These are phyloP conservation scores for Rhodamnia argentea DNA, from an alignment of 345 rosid genomes.

Conservation along the genomic window DNA sequence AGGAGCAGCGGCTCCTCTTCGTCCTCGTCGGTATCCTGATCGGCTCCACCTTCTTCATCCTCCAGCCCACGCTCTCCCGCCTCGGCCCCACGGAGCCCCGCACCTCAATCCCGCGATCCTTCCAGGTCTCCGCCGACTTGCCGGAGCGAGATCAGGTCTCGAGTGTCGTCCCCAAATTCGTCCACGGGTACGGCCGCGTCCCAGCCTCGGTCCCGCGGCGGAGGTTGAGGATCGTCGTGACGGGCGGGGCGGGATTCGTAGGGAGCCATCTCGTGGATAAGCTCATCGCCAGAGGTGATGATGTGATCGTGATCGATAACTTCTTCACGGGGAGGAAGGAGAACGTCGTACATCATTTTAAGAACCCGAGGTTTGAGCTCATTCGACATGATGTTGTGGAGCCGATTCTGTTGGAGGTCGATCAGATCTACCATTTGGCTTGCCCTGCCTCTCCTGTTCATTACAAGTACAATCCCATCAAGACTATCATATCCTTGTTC, in stretches of 20 bases:
- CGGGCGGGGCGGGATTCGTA: conserved; percentile 96
- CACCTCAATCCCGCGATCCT: conserved; percentile 20
- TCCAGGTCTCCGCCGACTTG: conserved; percentile 8
- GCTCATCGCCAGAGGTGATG: conserved; percentile 81
- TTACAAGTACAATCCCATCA: conserved; percentile 90
- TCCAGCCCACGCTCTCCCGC: conserved; percentile 82
- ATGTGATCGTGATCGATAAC: conserved; percentile 90
- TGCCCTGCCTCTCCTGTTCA: conserved; percentile 99
- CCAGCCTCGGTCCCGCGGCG: conserved; percentile 62
- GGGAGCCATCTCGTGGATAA: conserved; percentile 97
- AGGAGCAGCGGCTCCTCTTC: conserved; percentile 84
- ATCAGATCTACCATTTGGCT: conserved; percentile 98
- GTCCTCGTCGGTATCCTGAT: conserved; percentile 87
- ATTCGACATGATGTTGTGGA: conserved; percentile 97
- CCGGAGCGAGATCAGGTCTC: neutral
- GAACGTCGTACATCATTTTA: conserved; percentile 68
- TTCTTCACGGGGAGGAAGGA: conserved; percentile 96
- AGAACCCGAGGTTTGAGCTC: conserved; percentile 87
- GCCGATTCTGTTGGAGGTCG: conserved; percentile 91
- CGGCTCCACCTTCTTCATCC: conserved; percentile 90
- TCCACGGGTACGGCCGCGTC: conserved; percentile 37
- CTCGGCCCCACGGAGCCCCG: conserved; percentile 38
- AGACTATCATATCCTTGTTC: conserved; percentile 89
- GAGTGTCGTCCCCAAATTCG: conserved; percentile 1
- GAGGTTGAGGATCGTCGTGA: conserved; percentile 77